phyloP scores from a whole-genome alignment of 495 filamentous ascomycete genomes.

The Melanomma pulvis-pyrius region DNA sequence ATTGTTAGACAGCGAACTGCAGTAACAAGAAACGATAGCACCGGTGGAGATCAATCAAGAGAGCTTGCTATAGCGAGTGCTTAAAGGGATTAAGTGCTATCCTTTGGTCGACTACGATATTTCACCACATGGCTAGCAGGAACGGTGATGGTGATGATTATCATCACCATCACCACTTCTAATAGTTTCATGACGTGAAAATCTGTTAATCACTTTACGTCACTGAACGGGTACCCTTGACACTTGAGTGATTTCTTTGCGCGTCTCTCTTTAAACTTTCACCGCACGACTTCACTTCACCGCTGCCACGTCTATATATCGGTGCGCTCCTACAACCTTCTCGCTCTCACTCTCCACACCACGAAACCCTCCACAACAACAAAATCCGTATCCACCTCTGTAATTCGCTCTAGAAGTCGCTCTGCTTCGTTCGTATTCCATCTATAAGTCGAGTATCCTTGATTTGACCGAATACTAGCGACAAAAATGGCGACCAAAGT shows the following conservation, averaged over 20 bases:
- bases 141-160: neutral
- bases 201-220: neutral
- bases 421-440: neutral
- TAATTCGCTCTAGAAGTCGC: neutral
- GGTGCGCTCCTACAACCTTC: neutral
- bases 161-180: neutral
- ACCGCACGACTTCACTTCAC: neutral
- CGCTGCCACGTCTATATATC: neutral
- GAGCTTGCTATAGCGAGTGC: neutral
- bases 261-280: neutral
- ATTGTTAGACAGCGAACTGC: constrained; percentile 13
- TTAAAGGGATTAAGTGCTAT: neutral
- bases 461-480: neutral
- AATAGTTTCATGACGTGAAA: neutral
- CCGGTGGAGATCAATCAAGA: neutral
- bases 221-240: neutral
- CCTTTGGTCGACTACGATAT: neutral
- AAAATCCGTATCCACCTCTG: no score
- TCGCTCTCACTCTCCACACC: neutral
- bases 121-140: no score
- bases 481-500: constrained; percentile 9
- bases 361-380: neutral
- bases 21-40: neutral
- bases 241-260: neutral
- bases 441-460: neutral